phyloP scores from a whole-genome alignment of 140 eudicot genomes.

The Bidens hawaiensis region DNA sequence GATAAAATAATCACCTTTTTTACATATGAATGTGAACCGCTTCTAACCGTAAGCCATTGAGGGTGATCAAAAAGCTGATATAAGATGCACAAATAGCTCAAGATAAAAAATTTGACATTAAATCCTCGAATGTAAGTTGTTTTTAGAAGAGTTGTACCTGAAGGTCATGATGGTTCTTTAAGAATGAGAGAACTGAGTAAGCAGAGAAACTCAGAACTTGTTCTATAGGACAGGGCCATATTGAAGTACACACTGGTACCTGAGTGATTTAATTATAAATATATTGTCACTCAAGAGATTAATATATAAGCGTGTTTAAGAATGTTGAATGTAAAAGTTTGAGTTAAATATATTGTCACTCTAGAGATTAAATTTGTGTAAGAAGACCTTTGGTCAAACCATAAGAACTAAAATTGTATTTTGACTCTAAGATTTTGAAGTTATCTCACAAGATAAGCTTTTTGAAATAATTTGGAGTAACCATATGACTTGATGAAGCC shows the following conservation, averaged over 20 bases:
- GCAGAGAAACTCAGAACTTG: conserved; percentile 84
- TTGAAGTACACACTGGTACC: conserved; percentile 82
- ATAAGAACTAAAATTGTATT: no score
- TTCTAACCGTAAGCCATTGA: conserved; percentile 81
- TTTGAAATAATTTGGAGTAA: conserved; percentile 79
- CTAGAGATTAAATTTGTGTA: no score
- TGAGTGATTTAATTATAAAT: background rate
- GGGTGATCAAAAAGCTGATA: conserved; percentile 71
- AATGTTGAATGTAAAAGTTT: background rate
- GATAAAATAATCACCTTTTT: conserved; percentile 40
- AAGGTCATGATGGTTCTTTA: conserved; percentile 77
- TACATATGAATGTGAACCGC: conserved; percentile 63
- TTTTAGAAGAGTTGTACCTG: conserved; percentile 42
- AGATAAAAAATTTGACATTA: background rate
- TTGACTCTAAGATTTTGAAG: background rate
- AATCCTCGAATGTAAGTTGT: background rate
- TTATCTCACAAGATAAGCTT: conserved; percentile 72
- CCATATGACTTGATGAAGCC: conserved; percentile 68
- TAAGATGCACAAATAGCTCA: background rate
- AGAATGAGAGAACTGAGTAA: conserved; percentile 65
- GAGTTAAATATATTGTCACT: no score
- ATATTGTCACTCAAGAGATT: background rate
- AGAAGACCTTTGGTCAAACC: no score
- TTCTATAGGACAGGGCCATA: conserved; percentile 83
- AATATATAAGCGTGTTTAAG: background rate